Conservation (phyloP, 1,139 yeast genomes). For the Tardiomyces blankii region DNA sequence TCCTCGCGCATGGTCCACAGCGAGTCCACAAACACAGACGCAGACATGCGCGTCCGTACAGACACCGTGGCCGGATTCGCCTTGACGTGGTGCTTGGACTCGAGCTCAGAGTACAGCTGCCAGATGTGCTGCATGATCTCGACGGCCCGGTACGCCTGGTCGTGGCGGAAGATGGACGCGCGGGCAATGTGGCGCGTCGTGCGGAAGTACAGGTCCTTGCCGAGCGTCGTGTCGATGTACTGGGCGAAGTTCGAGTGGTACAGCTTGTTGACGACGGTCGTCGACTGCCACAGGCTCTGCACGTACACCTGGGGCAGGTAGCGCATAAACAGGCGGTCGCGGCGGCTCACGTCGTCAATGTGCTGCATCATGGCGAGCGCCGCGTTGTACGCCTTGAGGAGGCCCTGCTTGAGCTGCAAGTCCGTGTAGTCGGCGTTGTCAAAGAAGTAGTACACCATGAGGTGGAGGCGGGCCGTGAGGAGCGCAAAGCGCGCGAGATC, state of each 20-base stretch:
- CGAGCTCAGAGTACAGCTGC: constrained; percentile 62
- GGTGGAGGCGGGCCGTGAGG: constrained; percentile 63
- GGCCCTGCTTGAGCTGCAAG: constrained; percentile 61
- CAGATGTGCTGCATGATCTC: constrained; percentile 93
- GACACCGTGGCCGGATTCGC: constrained; percentile 28
- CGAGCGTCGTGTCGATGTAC: constrained; percentile 58
- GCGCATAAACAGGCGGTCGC: constrained; percentile 52
- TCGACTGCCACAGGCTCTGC: constrained; percentile 81
- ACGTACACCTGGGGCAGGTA: constrained; percentile 80
- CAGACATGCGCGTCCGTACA: constrained; percentile 78
- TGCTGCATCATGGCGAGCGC: constrained; percentile 63
- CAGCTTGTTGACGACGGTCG: constrained; percentile 71
- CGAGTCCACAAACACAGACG: constrained; percentile 86
- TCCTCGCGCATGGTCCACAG: constrained; percentile 73
- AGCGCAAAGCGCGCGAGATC: constrained; percentile 60
- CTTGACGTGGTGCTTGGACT: constrained; percentile 27
- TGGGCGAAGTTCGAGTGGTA: constrained; percentile 62
- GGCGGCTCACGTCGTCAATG: constrained; percentile 47
- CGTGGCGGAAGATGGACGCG: constrained; percentile 83
- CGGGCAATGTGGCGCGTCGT: constrained; percentile 62
- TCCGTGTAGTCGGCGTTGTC: constrained; percentile 41
- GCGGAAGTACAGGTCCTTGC: constrained; percentile 56
- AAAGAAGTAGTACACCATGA: constrained; percentile 70
- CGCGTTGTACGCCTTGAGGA: constrained; percentile 68
- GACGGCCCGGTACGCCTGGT: constrained; percentile 83